phyloP scores from a whole-genome alignment of 192 early-diverging fungal species.

The Umbelopsis ramanniana region DNA sequence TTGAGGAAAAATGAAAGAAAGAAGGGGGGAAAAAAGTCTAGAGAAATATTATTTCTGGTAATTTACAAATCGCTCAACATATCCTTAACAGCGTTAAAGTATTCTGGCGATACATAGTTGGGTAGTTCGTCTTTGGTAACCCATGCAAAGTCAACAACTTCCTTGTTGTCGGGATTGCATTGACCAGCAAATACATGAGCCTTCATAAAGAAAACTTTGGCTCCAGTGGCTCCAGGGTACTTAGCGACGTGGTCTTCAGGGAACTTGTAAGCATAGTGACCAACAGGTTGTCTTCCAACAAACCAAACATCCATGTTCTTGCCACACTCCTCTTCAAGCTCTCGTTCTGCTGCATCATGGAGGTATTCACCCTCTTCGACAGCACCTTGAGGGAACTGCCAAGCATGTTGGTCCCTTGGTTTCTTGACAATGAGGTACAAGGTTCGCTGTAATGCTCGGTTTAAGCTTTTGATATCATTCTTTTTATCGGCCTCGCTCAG shows the following conservation, averaged over 20 bases:
- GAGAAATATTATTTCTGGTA: constrained; percentile 14
- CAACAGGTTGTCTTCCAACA: constrained; percentile 84
- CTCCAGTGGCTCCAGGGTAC: constrained; percentile 13
- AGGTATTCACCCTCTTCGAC: constrained; percentile 71
- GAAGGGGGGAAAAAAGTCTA: neutral
- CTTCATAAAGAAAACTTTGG: constrained; percentile 86
- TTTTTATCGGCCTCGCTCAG: constrained; percentile 66
- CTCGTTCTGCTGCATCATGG: constrained; percentile 76
- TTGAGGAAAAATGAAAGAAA: neutral
- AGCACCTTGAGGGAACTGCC: constrained; percentile 76
- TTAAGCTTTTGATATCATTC: constrained; percentile 71
- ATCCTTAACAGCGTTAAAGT: constrained; percentile 57
- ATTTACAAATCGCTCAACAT: constrained; percentile 57
- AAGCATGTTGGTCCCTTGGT: constrained; percentile 54
- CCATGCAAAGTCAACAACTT: constrained; percentile 75
- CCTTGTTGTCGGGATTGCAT: constrained; percentile 59
- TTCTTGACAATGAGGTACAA: constrained; percentile 84
- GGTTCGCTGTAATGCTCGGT: constrained; percentile 76
- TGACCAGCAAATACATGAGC: constrained; percentile 62
- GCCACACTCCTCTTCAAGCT: constrained; percentile 74
- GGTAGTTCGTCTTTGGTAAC: constrained; percentile 71
- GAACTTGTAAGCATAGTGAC: constrained; percentile 55
- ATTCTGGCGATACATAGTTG: constrained; percentile 51
- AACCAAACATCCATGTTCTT: constrained; percentile 81
- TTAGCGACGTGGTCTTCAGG: constrained; percentile 18